Conservation (phyloP, 106 monocot species). For the Cymbidium sinense region DNA sequence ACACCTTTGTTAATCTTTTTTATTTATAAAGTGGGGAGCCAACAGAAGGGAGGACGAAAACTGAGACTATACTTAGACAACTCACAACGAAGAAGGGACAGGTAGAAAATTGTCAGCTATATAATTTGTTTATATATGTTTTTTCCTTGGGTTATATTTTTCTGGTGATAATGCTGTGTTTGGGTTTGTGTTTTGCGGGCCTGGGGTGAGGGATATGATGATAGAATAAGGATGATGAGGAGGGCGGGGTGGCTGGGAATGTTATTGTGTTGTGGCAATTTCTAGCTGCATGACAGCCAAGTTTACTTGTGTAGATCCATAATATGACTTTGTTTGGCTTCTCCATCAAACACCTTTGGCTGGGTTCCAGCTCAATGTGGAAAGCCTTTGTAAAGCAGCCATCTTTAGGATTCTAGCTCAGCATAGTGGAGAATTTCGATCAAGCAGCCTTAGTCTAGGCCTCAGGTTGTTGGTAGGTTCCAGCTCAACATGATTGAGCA, state of each 20-base stretch:
- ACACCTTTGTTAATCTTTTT: neutral
- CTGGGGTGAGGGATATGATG: neutral
- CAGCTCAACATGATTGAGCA: no score
- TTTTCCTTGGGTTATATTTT: neutral
- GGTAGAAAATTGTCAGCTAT: slow-evolving; percentile 26
- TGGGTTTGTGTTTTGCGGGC: neutral
- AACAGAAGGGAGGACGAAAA: slow-evolving; percentile 81
- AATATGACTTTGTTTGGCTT: no score
- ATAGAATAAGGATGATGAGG: neutral
- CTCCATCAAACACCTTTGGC: no score
- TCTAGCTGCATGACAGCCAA: no score
- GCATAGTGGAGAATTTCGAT: no score
- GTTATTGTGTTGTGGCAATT: neutral
- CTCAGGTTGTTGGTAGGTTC: no score
- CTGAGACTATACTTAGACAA: slow-evolving; percentile 89
- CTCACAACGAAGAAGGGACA: slow-evolving; percentile 99
- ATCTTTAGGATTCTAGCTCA: no score
- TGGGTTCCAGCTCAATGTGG: no score
- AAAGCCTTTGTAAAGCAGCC: no score
- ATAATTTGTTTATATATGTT: neutral
- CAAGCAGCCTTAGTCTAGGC: no score
- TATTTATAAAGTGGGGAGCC: slow-evolving; percentile 67
- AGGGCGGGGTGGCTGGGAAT: neutral
- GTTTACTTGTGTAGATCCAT: no score
- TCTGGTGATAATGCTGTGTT: neutral